A percentile compares a stretch with the other conserved stretches of the same genome.
phyloP scores from a whole-genome alignment of 225 moss, liverwort and hornwort species.

The Straminergon stramineum region DNA sequence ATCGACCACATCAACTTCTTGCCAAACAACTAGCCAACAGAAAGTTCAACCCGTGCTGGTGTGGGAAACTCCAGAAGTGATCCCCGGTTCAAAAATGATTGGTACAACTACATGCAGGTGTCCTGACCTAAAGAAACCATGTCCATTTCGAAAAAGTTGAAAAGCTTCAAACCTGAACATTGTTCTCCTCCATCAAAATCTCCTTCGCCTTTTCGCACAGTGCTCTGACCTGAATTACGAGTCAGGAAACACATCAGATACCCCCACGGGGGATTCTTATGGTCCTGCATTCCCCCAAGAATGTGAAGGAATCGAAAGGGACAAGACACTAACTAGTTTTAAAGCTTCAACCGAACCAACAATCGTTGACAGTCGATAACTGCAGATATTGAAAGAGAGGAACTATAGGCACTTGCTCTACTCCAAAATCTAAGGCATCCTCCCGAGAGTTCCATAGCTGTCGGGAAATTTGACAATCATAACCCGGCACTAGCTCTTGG shows the following conservation, averaged over 20 bases:
- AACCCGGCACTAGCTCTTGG: not conserved
- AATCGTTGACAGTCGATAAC: not conserved
- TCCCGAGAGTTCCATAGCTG: too few species aligned
- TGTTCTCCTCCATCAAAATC: constrained; percentile 30
- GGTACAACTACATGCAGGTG: not conserved
- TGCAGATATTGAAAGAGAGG: not conserved
- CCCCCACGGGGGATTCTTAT: not conserved
- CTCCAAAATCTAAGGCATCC: not conserved
- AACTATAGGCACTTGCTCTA: too few species aligned
- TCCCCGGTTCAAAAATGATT: not conserved
- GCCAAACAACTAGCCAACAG: not conserved
- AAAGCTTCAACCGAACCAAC: not conserved
- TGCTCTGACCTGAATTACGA: constrained; percentile 1
- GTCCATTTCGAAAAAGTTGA: too few species aligned
- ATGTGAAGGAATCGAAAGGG: not conserved
- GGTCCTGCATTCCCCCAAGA: not conserved
- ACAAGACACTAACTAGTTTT: not conserved
- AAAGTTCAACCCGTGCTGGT: not conserved
- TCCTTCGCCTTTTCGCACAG: constrained; percentile 32
- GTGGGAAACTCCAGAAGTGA: not conserved
- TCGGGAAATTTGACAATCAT: too few species aligned
- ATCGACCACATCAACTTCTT: not conserved
- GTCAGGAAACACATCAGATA: not conserved
- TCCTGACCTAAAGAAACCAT: not conserved
- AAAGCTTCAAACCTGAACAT: constrained; percentile 11